Evolutionary conservation across 1,284 basidiomycete genomes (phyloP), one percentile per base, ranked within the genome.

Genomic region (Ceratobasidium sp.): DNA sequence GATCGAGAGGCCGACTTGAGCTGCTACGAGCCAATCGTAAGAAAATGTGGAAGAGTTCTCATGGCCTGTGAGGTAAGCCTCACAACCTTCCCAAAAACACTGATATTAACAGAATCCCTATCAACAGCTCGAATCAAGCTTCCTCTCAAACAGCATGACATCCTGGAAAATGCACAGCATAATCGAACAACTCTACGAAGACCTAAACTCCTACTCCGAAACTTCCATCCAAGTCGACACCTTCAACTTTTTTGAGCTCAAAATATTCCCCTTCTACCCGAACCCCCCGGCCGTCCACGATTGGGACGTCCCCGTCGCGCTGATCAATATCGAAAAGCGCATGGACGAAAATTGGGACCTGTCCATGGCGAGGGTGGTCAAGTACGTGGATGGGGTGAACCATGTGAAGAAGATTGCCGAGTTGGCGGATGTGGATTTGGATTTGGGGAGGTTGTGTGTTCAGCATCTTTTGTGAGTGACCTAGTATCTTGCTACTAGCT

Each of bases 151-250:
- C 6, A 85, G 91, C 0, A 83, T 87, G 59, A 91, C 90, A 5
- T 88, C 90, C 0, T 85, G 87, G 54, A 87, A 90, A 0, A 88
- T 99, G 64, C 89, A 93, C 76, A 89, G 91, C 6, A 92, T 99
- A 72, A 88, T 99, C 38, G 97, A 99, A 81, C 96, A 98, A 80
- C 86, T 99, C 0, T 98, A 96, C 77, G 96, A 98, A 79, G 98
- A 99, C 78, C 83, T 99, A 75, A 98, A 98, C 82, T 96, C 94
- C 4, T 99, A 98, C 82, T 95, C 94, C 0, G 96, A 98, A 82
- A 96, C 96, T 0, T 94, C 93, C 1, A 96, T 98, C 69, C 86
- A 88, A 0, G 89, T 98, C 73, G 94, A 96, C 80, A 86, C 88
- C 66, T 95, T 94, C 84, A 96, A 95, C 79, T 94, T 93, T 4